Conservation (phyloP, 129 eudicot species). For the Ambrosia artemisiifolia region DNA sequence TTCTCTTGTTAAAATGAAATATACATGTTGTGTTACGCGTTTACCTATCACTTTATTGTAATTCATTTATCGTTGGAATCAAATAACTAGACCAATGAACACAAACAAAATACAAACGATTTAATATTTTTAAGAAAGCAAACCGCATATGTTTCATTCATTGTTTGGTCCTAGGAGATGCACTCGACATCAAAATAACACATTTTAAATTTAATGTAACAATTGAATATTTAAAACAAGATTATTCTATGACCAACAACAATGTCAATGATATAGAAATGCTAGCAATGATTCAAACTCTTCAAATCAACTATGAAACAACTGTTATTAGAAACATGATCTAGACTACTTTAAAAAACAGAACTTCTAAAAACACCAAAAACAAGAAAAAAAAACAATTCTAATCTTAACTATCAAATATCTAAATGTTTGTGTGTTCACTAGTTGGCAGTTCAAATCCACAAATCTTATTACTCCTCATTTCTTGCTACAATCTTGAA, state of each 20-base stretch:
- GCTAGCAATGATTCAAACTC: neutral
- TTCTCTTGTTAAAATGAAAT: too few species aligned
- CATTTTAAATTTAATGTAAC: too few species aligned
- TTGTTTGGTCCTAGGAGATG: slow-evolving; percentile 39
- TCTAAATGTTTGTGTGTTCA: too few species aligned
- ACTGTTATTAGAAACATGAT: slow-evolving; percentile 1
- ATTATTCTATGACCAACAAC: neutral
- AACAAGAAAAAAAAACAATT: neutral
- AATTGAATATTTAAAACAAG: neutral
- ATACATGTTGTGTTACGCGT: too few species aligned
- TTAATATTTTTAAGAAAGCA: too few species aligned
- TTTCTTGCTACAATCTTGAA: slow-evolving; percentile 86
- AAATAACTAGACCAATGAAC: too few species aligned
- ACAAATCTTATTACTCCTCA: slow-evolving; percentile 30
- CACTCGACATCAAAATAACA: neutral
- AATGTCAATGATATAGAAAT: neutral
- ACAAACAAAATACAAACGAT: too few species aligned
- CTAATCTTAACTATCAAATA: slow-evolving; percentile 9
- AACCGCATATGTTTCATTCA: too few species aligned
- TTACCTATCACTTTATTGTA: too few species aligned
- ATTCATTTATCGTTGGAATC: too few species aligned
- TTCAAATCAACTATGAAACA: slow-evolving; percentile 1
- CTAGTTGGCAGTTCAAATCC: neutral
- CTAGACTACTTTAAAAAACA: neutral
- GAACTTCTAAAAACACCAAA: neutral